Evolutionary conservation across 306 rosid species (phyloP).

Genomic region (Hippophae rhamnoides): DNA sequence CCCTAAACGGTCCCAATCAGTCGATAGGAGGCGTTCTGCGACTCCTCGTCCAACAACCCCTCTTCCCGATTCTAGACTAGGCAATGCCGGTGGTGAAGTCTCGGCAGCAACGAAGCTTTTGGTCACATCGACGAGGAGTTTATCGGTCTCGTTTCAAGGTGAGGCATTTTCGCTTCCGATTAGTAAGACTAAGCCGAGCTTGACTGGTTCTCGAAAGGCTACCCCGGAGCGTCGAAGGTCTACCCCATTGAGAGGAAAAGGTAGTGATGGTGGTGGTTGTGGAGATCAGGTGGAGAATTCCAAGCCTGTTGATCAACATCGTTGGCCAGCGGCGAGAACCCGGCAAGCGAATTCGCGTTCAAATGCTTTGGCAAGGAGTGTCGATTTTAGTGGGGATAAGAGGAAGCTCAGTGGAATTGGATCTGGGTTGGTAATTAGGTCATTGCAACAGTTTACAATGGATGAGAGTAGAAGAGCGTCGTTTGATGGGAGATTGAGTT

Average conservation of each 20-base stretch:
- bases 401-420: constrained; percentile 52
- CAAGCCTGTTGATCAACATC: constrained; percentile 60
- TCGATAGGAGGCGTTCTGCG: constrained; percentile 56
- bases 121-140: constrained; percentile 84
- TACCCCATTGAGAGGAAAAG: constrained; percentile 47
- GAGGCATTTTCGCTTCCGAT: constrained; percentile 92
- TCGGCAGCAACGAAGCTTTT: constrained; percentile 76
- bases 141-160: constrained; percentile 95
- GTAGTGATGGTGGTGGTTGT: constrained; percentile 12
- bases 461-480: constrained; percentile 57
- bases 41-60: constrained; percentile 45
- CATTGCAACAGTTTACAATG: constrained; percentile 56
- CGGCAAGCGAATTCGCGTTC: constrained; percentile 36
- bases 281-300: constrained; percentile 84
- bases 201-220: constrained; percentile 43
- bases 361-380: constrained; percentile 45
- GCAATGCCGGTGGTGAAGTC: constrained; percentile 38
- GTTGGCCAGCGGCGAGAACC: constrained; percentile 83
- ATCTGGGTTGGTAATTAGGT: constrained; percentile 58
- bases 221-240: constrained; percentile 89
- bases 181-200: constrained; percentile 64
- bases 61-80: constrained; percentile 33
- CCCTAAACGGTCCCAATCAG: constrained; percentile 82
- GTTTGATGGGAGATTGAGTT: constrained; percentile 76
- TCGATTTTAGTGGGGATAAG: constrained; percentile 40